phyloP scores from a whole-genome alignment of 129 eudicot species.

The Dittrichia graveolens region DNA sequence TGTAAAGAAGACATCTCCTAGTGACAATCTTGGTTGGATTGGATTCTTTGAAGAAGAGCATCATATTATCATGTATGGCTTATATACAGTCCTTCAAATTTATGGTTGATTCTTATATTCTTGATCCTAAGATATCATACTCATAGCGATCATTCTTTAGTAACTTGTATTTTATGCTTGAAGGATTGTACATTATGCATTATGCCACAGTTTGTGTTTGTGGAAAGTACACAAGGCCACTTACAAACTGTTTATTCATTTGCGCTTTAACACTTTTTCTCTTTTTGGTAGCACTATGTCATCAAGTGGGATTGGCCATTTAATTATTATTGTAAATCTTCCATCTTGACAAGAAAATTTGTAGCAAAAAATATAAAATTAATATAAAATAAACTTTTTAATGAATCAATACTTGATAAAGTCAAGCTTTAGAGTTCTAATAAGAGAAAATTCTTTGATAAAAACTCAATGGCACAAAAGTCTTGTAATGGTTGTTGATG shows the following conservation, averaged over 20 bases:
- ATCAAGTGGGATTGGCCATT: slow-evolving; percentile 42
- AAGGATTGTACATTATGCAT: slow-evolving; percentile 4
- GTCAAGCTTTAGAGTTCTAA: neutral
- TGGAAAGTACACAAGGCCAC: slow-evolving; percentile 42
- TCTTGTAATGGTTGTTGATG: too few species aligned
- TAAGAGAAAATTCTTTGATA: neutral
- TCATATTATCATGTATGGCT: slow-evolving; percentile 35
- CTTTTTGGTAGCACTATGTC: slow-evolving; percentile 38
- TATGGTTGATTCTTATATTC: slow-evolving; percentile 14
- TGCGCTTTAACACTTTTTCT: slow-evolving; percentile 40
- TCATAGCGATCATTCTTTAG: neutral
- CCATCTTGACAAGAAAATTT: slow-evolving; percentile 11
- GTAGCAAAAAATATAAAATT: neutral
- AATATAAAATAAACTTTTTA: neutral
- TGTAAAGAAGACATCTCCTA: slow-evolving; percentile 39
- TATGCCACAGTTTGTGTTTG: slow-evolving; percentile 1
- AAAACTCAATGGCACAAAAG: too few species aligned
- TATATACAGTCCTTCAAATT: slow-evolving; percentile 18
- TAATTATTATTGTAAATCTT: slow-evolving; percentile 26
- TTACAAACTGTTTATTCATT: slow-evolving; percentile 34
- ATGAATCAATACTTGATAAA: neutral
- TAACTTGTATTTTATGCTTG: slow-evolving; percentile 10
- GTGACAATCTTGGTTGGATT: slow-evolving; percentile 37
- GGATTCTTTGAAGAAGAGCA: slow-evolving; percentile 30
- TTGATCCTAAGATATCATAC: slow-evolving; percentile 2